Evolutionary conservation across 805 yeast genomes (phyloP), one percentile per base, ranked within the genome.

Genomic region (Sungouiella blattae): DNA sequence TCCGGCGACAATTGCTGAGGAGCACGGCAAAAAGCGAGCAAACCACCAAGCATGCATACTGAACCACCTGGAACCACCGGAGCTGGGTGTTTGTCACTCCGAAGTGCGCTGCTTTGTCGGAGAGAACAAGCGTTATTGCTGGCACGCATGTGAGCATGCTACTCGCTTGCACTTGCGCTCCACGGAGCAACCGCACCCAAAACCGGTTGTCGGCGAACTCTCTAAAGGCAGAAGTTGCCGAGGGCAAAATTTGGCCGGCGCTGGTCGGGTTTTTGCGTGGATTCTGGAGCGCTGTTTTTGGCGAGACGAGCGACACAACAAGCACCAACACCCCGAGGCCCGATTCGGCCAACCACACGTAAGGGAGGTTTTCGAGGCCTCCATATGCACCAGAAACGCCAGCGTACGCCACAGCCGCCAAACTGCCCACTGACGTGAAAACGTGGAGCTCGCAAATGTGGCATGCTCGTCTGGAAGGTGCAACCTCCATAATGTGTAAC

Each of bases 1-100:
- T 73, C 35, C 81, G 59, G 50, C 73, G 55, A 72, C 53, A 20
- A 53, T 57, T 42, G 72, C 76, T 11, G 75, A 47, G 52, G 6
- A 64, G 21, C 1, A 73, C 53, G 2, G 80, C 80, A 17, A 75
- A 38, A 4, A 67, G 33, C 0, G 75, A 63, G 46, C 74, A 67
- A 0, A 64, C 6, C 0, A 64, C 64, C 36, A 67, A 58, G 11
- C 73, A 40, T 4, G 66, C 53, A 35, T 71, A 69, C 30, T 50
- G 61, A n/a, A 38, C 26, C 17, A 36, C 41, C 27, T 32, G 23
- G 8, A 34, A 11, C 6, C 28, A n/a, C 37, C 35, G 39, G 20
- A 36, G 33, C 9, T 20, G 8, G 22, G 6, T 20, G 8, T 20
- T 20, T 9, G 8, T 6, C 9, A 20, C 6, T 6, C 22, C 22